Evolutionary conservation across 768 basidiomycete genomes (phyloP), one percentile per base, ranked within the genome.

Genomic region (Calocera cornea): DNA sequence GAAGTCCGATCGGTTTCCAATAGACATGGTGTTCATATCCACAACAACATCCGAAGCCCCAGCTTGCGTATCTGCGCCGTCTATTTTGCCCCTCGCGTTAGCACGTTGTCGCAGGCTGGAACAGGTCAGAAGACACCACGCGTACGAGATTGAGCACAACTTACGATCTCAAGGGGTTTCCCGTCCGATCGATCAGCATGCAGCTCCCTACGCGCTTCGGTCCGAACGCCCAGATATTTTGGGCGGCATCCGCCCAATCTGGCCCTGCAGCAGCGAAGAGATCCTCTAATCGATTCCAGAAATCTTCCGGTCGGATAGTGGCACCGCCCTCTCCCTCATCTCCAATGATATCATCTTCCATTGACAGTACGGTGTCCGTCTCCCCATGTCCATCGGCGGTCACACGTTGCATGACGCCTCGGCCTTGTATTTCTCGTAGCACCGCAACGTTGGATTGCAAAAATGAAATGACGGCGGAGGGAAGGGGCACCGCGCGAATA

Each of bases 201-300:
- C 95, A 97, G 11, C 89, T 86, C 0, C 95, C 95, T 22, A 88
- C 85, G 66, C 85, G 79, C 71, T 89, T 89, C 0, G 95, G 95
- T 0, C 97, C 97, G 76, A 97, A 94, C 22, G 90, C 86, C 93
- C 93, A 95, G 1, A 95, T 83, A 66, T 78, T 81, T 65, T 92
- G 88, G 0, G 78, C 80, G 12, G 92, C 73, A 44, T 83, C 84
- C 2, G 74, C 76, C 97, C 97, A 99, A 70, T 97, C 93, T 0
- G 79, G 78, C 2, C 90, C 90, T 1, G 81, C 85, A 66, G 85
- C 81, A 17, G 79, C 77, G 70, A 88, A 90, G 41, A 87, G 82
- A 33, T 82, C 80, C 44, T 82, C 79, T 19, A 97, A 77, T 34
- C 81, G 80, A 1, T 76, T 76, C 94, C 95, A 97, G 75, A 95